Conservation (phyloP, 306 rosid genomes). For the Fragaria vesca region DNA sequence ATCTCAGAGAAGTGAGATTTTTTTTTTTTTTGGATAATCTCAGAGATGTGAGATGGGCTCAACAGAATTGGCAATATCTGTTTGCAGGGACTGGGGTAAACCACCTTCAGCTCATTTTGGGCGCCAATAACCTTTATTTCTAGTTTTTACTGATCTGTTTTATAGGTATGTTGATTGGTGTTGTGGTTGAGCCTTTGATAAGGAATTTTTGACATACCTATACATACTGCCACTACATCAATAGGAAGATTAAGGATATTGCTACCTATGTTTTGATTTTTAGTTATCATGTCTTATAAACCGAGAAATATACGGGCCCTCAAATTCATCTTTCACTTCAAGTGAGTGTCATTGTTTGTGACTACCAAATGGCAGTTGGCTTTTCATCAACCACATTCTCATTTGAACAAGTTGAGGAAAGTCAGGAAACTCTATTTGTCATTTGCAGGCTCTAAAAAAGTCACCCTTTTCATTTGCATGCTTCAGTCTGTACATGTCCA, state of each 20-base stretch:
- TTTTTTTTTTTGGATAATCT: constrained; percentile 29
- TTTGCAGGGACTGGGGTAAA: constrained; percentile 86
- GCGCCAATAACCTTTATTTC: neutral
- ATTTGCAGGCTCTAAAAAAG: neutral
- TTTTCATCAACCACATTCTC: neutral
- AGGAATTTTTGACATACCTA: neutral
- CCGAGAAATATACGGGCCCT: neutral
- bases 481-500: neutral
- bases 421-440: neutral
- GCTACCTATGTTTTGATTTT: too few species aligned
- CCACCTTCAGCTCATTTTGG: constrained; percentile 63
- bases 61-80: constrained; percentile 76
- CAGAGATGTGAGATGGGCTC: constrained; percentile 68
- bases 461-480: neutral
- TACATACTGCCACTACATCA: too few species aligned
- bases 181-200: neutral
- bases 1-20: constrained; percentile 63
- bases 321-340: neutral
- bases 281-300: neutral
- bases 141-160: constrained; percentile 5
- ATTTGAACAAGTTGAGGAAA: neutral
- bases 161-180: neutral
- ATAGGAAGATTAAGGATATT: too few species aligned
- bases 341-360: neutral
- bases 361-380: neutral